phyloP scores from a whole-genome alignment of 768 basidiomycete genomes.

The Fistulinella prunicolor region DNA sequence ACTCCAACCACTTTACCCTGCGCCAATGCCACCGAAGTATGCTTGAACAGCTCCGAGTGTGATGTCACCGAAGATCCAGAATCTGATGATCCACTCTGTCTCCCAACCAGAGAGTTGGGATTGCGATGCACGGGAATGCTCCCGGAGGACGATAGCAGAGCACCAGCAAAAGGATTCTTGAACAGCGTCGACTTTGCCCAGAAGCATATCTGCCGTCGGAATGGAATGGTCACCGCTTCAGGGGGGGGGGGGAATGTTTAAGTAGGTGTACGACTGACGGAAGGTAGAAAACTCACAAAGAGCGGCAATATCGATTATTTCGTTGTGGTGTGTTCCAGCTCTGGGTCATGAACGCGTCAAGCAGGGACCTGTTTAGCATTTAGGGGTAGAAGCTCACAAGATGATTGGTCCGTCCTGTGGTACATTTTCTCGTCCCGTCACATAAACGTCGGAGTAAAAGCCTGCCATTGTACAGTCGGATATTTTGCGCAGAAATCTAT shows the following conservation, averaged over 20 bases:
- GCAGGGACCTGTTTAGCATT: not conserved
- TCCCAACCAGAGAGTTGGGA: conserved; percentile 36
- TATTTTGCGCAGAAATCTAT: conserved; percentile 55
- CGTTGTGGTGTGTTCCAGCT: conserved; percentile 64
- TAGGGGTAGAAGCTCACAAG: conserved; percentile 39
- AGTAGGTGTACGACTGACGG: not conserved
- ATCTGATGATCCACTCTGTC: conserved; percentile 1
- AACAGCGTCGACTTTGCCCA: conserved; percentile 77
- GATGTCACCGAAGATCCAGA: not conserved
- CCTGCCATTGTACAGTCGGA: conserved; percentile 58
- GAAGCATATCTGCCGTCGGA: conserved; percentile 54
- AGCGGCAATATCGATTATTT: conserved; percentile 58
- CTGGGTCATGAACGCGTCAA: conserved; percentile 27
- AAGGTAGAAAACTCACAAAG: conserved; percentile 33
- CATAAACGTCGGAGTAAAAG: conserved; percentile 61
- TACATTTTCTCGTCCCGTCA: conserved; percentile 57
- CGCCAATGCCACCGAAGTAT: conserved; percentile 55
- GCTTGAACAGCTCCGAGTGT: conserved; percentile 49
- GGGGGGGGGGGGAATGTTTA: not conserved
- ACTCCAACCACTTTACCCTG: conserved; percentile 58
- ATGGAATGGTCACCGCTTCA: conserved; percentile 54
- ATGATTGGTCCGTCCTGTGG: conserved; percentile 56
- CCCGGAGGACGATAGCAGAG: conserved; percentile 57
- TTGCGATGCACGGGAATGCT: conserved; percentile 72
- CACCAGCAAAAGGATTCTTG: conserved; percentile 48